phyloP scores from a whole-genome alignment of 1,139 yeast species.

The Nakaseomyces glabratus region DNA sequence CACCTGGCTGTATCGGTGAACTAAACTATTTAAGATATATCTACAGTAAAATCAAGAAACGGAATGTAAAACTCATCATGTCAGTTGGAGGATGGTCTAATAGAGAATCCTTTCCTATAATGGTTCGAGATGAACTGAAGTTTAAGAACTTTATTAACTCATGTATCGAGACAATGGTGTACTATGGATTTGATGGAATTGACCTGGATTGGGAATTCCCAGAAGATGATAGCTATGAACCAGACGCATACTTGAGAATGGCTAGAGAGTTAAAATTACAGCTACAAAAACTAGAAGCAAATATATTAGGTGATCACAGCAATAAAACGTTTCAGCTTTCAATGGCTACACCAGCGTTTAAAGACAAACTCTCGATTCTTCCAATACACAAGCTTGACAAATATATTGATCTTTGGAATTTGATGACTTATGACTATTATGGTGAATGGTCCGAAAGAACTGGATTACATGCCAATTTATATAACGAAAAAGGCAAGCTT shows the following conservation, averaged over 20 bases:
- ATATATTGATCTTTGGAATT: slow-evolving; percentile 61
- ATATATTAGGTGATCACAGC: slow-evolving; percentile 17
- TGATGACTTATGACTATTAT: slow-evolving; percentile 84
- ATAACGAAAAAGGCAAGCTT: slow-evolving; percentile 15
- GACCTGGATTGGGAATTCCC: slow-evolving; percentile 98
- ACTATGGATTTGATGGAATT: slow-evolving; percentile 74
- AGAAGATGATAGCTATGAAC: slow-evolving; percentile 36
- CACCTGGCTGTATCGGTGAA: slow-evolving; percentile 49
- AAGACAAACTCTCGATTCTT: slow-evolving; percentile 37
- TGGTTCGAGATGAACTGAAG: slow-evolving; percentile 35
- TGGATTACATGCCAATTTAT: slow-evolving; percentile 67
- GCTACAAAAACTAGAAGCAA: slow-evolving; percentile 35
- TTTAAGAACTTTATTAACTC: slow-evolving; percentile 44
- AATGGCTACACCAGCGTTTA: slow-evolving; percentile 69
- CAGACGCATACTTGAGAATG: slow-evolving; percentile 38
- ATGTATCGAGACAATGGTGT: slow-evolving; percentile 39
- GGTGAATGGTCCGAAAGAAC: slow-evolving; percentile 66
- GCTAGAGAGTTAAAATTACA: slow-evolving; percentile 37
- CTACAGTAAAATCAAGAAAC: slow-evolving; percentile 25
- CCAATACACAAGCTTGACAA: slow-evolving; percentile 46
- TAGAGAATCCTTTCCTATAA: slow-evolving; percentile 41
- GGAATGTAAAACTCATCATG: slow-evolving; percentile 51
- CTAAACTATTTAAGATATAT: slow-evolving; percentile 41
- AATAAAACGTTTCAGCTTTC: slow-evolving; percentile 42
- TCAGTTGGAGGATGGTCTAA: slow-evolving; percentile 90